Evolutionary conservation across 805 yeast species (phyloP).

Genomic region (Candida silvicultrix): DNA sequence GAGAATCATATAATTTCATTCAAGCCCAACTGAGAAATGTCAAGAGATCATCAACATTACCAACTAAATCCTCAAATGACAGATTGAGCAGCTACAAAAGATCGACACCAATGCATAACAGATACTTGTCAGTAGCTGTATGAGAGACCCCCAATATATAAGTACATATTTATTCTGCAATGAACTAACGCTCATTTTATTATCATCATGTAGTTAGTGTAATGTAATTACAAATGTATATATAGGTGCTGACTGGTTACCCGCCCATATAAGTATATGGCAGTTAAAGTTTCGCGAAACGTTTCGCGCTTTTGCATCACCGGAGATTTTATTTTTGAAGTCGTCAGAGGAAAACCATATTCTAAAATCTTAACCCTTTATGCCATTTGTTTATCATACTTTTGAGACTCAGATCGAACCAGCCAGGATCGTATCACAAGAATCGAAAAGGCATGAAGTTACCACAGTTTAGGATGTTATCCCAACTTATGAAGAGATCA

Average conservation of each 20-base stretch:
- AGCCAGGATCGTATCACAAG: no score
- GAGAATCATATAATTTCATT: neutral
- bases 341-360: neutral
- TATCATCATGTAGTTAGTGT: no score
- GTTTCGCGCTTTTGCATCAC: no score
- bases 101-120: slow-evolving; percentile 3
- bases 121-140: slow-evolving; percentile 8
- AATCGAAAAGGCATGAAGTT: neutral
- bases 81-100: slow-evolving; percentile 2
- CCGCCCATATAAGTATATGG: no score
- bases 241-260: no score
- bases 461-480: neutral
- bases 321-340: neutral
- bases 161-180: no score
- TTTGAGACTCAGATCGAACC: neutral
- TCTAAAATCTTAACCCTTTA: neutral
- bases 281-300: no score
- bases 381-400: neutral
- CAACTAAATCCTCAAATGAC: slow-evolving; percentile 1
- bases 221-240: no score
- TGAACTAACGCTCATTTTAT: no score
- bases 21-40: slow-evolving; percentile 4
- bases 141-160: neutral
- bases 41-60: slow-evolving; percentile 16
- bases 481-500: neutral